phyloP scores from a whole-genome alignment of 176 grass and related monocot species.

The Carex scoparia region DNA sequence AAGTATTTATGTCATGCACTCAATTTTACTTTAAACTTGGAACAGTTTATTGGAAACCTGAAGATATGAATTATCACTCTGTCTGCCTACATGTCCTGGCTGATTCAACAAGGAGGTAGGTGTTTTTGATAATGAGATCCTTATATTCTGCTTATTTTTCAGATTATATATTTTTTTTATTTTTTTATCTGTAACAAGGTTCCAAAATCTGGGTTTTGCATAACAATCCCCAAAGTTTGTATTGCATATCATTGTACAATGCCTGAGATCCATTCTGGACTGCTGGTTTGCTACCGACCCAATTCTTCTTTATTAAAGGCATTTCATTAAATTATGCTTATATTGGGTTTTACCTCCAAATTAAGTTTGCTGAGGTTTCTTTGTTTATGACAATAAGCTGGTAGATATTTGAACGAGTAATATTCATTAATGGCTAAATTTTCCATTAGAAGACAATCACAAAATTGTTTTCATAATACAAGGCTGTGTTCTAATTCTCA shows the following conservation, averaged over 20 bases:
- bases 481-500: background rate
- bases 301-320: background rate
- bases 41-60: slow-evolving; percentile 86
- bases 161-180: background rate
- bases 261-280: background rate
- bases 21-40: background rate
- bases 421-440: background rate
- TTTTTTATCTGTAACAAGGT: background rate
- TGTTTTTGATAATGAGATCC: background rate
- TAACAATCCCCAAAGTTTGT: background rate
- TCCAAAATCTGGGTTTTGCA: background rate
- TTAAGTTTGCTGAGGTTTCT: background rate
- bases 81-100: slow-evolving; percentile 91
- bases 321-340: background rate
- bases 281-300: background rate
- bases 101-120: slow-evolving; percentile 88
- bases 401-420: background rate
- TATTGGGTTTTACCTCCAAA: background rate
- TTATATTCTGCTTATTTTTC: background rate
- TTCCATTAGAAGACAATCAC: background rate
- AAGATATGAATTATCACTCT: slow-evolving; percentile 98
- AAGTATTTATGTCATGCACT: background rate
- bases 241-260: background rate
- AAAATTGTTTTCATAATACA: background rate
- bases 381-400: background rate